Base-by-base conservation (phyloP, 1,284 basidiomycete species). In the Hemileia vastatrix region DNA sequence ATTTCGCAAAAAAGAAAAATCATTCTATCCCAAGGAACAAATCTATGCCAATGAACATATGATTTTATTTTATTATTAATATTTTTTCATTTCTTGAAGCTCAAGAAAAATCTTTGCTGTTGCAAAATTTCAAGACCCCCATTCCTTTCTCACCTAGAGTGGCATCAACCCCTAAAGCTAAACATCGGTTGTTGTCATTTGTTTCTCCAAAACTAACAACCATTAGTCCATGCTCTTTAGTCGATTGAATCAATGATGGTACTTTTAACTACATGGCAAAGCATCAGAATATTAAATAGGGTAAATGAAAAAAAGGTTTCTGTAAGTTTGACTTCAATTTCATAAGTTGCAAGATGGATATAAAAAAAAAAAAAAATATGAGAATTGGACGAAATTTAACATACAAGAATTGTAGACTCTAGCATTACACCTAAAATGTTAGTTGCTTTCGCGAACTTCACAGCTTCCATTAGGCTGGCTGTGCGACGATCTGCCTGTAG, bases 381-480 rank as follows among this genome's bases (percentile, higher is more conserved):
- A 23, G 5, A 50, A 13, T 18, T 54, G 5, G 3, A 19, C 33
- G 24, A 50, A 50, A 50, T 13, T 23, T 1, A 57, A 43, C 57
- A 21, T 4, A 59, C 57, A 6, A 59, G 49, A 19, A 59, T 8
- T 18, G 57, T 59, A 18, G 88, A 86, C 76, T 96, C 88, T 54
- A 95, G 82, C 74, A 95, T 86, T 55, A 99, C 81, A 63, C 95
- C 95, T 64, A 99, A 79, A 43, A 99, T 79, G 76, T 98, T 98
- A 77, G 96, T 97, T 63, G 82, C 80, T 75, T 88, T 91, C 21
- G 93, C 90, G 75, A 97, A 96, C 70, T 94, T 89, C 61, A 97
- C 91, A 15, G 92, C 92, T 66, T 90, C 87, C 65, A 86, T 83
- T 43, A 97, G 85, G 72, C 88, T 92, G 64, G 75, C 81, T 78